phyloP scores from a whole-genome alignment of 2,329 filamentous ascomycete species.

The Phoma sp. region DNA sequence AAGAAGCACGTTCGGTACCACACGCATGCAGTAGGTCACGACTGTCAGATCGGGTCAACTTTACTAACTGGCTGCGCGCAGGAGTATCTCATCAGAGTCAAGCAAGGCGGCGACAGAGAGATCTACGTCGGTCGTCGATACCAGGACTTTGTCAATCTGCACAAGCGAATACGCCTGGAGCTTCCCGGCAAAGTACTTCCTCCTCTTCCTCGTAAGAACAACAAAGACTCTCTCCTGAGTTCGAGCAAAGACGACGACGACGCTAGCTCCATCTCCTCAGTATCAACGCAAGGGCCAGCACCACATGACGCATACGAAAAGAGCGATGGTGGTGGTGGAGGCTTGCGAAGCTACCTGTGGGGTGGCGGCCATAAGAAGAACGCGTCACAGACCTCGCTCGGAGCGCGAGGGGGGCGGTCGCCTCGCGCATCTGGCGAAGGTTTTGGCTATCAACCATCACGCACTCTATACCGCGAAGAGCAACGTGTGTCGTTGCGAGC shows the following conservation, averaged over 20 bases:
- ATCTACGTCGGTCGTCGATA: slow-evolving; percentile 84
- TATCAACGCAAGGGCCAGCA: slow-evolving; percentile 69
- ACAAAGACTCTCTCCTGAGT: slow-evolving; percentile 70
- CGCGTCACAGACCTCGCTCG: slow-evolving; percentile 49
- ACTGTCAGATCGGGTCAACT: too few species aligned
- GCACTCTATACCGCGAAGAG: slow-evolving; percentile 79
- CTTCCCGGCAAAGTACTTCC: slow-evolving; percentile 90
- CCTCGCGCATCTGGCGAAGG: slow-evolving; percentile 44
- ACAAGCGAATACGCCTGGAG: slow-evolving; percentile 80
- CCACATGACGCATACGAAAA: slow-evolving; percentile 46
- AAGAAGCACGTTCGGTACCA: slow-evolving; percentile 90
- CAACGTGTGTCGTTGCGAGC: slow-evolving; percentile 91
- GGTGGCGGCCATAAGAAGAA: slow-evolving; percentile 50
- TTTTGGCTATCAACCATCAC: slow-evolving; percentile 49
- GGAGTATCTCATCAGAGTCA: slow-evolving; percentile 91
- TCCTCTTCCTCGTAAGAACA: slow-evolving; percentile 90
- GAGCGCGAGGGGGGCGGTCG: slow-evolving; percentile 29
- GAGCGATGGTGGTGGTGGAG: slow-evolving; percentile 46
- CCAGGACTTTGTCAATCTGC: slow-evolving; percentile 81
- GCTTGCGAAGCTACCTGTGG: slow-evolving; percentile 54
- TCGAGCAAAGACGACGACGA: slow-evolving; percentile 69
- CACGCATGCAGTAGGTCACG: slow-evolving; percentile 77
- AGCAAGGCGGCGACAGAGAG: slow-evolving; percentile 75
- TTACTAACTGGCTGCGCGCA: slow-evolving; percentile 42
- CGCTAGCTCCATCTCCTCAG: slow-evolving; percentile 79